phyloP scores from a whole-genome alignment of 768 basidiomycete species.

The Boletellus ananiceps region DNA sequence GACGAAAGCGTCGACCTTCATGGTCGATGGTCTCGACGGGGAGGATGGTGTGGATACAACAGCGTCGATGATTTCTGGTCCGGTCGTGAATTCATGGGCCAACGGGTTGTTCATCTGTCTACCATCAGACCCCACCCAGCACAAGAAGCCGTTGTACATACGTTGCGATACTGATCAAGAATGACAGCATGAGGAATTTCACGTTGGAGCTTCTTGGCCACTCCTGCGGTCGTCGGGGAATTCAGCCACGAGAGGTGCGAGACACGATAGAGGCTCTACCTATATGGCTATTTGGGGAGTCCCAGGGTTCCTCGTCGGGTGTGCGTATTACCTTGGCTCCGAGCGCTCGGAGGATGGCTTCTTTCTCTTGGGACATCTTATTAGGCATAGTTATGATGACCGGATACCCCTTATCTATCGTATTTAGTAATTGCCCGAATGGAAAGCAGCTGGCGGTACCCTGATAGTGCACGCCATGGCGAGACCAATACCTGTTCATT shows the following conservation, averaged over 20 bases:
- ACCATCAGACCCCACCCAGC: not conserved
- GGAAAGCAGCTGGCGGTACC: constrained; percentile 40
- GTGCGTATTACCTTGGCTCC: constrained; percentile 95
- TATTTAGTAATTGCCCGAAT: constrained; percentile 57
- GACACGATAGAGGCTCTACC: constrained; percentile 50
- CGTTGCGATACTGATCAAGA: constrained; percentile 86
- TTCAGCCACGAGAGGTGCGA: constrained; percentile 68
- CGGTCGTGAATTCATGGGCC: constrained; percentile 88
- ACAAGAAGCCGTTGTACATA: constrained; percentile 30
- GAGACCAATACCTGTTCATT: constrained; percentile 73
- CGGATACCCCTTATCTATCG: constrained; percentile 84
- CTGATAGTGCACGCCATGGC: constrained; percentile 93
- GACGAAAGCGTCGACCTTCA: constrained; percentile 76
- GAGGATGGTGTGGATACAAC: constrained; percentile 64
- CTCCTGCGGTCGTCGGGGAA: constrained; percentile 83
- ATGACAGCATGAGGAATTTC: constrained; percentile 85
- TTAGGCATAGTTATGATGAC: constrained; percentile 88
- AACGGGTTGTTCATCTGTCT: constrained; percentile 74
- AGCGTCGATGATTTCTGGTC: constrained; percentile 85
- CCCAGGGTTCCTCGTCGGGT: constrained; percentile 84
- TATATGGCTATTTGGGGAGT: constrained; percentile 88
- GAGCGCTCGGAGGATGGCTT: constrained; percentile 82
- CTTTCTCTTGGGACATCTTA: constrained; percentile 97
- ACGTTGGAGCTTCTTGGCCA: constrained; percentile 71
- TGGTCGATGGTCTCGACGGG: constrained; percentile 51